Evolutionary conservation across 257 asterid species (phyloP).

Genomic region (Solanum pimpinellifolium): DNA sequence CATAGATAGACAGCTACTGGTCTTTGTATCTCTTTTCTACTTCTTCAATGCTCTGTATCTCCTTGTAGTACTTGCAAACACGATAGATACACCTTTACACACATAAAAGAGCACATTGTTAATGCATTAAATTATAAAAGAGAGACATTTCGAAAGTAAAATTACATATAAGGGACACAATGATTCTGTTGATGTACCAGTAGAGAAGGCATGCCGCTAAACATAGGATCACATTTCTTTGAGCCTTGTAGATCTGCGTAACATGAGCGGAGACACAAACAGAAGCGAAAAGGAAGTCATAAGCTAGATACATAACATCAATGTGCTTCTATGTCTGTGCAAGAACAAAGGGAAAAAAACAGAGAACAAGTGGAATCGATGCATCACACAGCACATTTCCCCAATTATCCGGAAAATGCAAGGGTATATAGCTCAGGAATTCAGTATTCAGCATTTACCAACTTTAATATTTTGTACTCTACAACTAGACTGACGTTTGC

Average conservation of each 20-base stretch:
- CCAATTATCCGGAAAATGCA: neutral
- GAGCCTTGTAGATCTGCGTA: slow-evolving; percentile 72
- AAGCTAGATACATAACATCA: neutral
- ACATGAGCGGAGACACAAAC: neutral
- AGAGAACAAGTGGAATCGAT: neutral
- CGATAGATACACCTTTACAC: slow-evolving; percentile 65
- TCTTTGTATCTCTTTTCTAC: slow-evolving; percentile 78
- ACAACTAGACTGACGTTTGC: neutral
- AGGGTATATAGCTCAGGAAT: neutral
- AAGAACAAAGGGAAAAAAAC: neutral
- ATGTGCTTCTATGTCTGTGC: neutral
- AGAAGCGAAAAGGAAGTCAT: neutral
- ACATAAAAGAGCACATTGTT: neutral
- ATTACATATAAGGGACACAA: neutral
- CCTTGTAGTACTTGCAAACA: slow-evolving; percentile 53
- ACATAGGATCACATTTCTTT: slow-evolving; percentile 67
- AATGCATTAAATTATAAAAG: neutral
- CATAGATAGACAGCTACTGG: slow-evolving; percentile 18
- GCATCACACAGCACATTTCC: neutral
- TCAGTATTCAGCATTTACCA: neutral
- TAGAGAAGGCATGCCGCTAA: slow-evolving; percentile 58
- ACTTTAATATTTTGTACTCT: neutral
- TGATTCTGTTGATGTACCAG: slow-evolving; percentile 30
- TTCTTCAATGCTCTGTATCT: slow-evolving; percentile 60
- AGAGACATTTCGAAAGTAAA: neutral